Evolutionary conservation across 139 green algal genomes (phyloP), one percentile per base, ranked within the genome.

Genomic region (Tetratostichococcus sp.): DNA sequence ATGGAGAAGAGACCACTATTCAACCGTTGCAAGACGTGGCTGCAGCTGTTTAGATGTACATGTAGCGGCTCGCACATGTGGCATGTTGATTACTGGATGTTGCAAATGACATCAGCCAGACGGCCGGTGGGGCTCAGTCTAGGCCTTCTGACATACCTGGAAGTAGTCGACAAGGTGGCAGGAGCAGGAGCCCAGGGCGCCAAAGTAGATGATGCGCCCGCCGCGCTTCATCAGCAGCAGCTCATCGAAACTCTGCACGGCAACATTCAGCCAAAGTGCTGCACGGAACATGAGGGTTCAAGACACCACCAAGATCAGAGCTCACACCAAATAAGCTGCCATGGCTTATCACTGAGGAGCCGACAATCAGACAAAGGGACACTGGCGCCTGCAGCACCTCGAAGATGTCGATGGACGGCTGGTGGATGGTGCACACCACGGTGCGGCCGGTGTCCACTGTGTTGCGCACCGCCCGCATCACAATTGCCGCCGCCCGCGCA

Each of bases 341-440:
- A n/a, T n/a, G n/a, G n/a, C n/a, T n/a, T n/a, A n/a, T n/a, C n/a
- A n/a, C 57, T 67, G 22, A 32, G 25, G 28, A 21, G 30, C 14
- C 73, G 75, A 1, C 69, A 75, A 1, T 42, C 16, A 50, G 31
- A 42, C 6, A 30, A 14, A 8, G 31, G 69, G 5, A 65, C 5
- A 4, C 8, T 11, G 35, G 57, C 62, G 11, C 39, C 11, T 22
- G 28, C 5, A 71, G 57, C 26, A 83, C 83, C 81, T 91, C 87
- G 67, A 94, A 91, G 58, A 94, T 93, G 62, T 91, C 83, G 30
- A 90, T 70, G 69, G 35, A 78, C 17, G 92, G 92, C 75, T 97
- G 93, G 79, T 97, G 92, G 77, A 96, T 95, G 75, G 91, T 96
- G 67, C 87, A 91, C 57, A 97, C 91, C 14, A 98, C 89, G 2